These are phyloP conservation scores for Porphyra umbilicalis DNA, from an alignment of 31 red algal genomes.

Conservation along the genomic window DNA sequence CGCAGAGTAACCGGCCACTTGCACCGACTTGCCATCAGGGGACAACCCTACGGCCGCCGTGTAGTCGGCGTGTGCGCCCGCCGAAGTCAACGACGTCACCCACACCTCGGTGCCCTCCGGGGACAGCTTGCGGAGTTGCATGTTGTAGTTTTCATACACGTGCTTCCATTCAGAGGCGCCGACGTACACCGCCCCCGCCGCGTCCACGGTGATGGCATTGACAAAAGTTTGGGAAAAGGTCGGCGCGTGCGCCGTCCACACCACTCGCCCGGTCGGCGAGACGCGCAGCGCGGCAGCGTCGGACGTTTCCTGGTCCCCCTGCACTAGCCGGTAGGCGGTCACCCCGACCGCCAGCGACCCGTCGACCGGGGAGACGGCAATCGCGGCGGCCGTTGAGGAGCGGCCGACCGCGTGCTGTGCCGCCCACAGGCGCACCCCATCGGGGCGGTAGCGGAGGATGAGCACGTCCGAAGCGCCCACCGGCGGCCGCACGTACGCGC, in stretches of 20 bases:
- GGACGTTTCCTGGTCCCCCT: background rate
- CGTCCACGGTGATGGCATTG: background rate
- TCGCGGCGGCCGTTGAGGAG: background rate
- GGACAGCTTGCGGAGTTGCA: background rate
- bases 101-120: background rate
- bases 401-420: background rate
- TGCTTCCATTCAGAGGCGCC: background rate
- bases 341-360: background rate
- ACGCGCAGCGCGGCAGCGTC: background rate
- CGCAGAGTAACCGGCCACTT: background rate
- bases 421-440: background rate
- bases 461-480: background rate
- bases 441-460: background rate
- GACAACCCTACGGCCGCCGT: background rate
- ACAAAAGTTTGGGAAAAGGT: background rate
- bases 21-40: background rate
- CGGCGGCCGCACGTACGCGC: background rate
- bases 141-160: background rate
- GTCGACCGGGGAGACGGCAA: background rate
- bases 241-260: background rate
- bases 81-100: background rate
- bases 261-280: background rate
- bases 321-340: background rate
- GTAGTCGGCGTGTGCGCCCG: background rate
- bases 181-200: background rate